Evolutionary conservation across 345 rosid genomes (phyloP), one percentile per base, ranked within the genome.

Genomic region (Cardamine resedifolia): DNA sequence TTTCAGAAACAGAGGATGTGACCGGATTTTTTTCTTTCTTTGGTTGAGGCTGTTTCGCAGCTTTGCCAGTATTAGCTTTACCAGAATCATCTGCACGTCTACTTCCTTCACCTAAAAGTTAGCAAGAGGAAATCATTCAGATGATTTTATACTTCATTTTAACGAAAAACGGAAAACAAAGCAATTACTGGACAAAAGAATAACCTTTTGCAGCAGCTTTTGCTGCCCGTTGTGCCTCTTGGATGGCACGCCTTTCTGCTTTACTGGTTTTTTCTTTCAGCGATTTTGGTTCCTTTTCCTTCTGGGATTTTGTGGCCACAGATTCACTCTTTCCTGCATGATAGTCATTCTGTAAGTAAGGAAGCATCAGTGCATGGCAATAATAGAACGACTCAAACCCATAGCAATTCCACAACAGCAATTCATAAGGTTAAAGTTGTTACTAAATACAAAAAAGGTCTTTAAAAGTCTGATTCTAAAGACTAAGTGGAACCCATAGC

Each of bases 211-310:
- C 73, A 66, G 73, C 64, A 66, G 80, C 87, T 75, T 89, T 89
- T 38, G 85, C 89, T 62, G 89, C 88, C 19, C 91, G 78, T 49
- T 87, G 89, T 59, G 89, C 81, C 58, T 89, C 90, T 73, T 87
- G 92, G 72, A 86, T 53, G 48, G 89, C 87, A 59, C 89, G 90
- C 41, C 89, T 80, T 72, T 87, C 96, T 59, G 92, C 87, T 78
- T 87, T 90, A 14, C 87, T 83, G 15, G 88, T 81, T 71, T 85
- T 87, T 10, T 82, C 85, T 80, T 87, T 90, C 68, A 68, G 45
- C 5, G 86, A 47, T 65, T 82, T 81, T 14, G 81, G 18, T 48
- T 81, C 77, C 23, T 26, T 69, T 36, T 81, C 90, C 68, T 73
- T 80, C 58, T 71, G 80, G 18, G 64, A 36, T 66, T 78, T 81